Evolutionary conservation across 2,329 filamentous ascomycete genomes (phyloP).

Genomic region (Ophiostoma pallidulum): DNA sequence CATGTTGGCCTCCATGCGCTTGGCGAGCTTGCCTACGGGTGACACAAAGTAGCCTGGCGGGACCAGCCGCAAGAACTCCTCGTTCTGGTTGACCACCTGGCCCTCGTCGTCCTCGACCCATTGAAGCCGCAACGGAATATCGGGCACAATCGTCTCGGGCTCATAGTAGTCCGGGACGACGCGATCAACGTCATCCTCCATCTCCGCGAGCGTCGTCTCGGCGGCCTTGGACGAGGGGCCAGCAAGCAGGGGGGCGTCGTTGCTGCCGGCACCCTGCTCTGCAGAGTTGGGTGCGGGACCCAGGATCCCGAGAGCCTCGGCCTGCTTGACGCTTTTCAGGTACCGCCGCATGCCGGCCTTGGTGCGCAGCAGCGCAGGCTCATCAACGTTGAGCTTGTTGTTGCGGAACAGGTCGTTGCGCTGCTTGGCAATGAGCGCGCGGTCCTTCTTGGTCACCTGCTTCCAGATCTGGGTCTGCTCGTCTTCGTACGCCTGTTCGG

Average conservation of each 20-base stretch:
- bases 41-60: constrained; percentile 66
- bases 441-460: constrained; percentile 94
- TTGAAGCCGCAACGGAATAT: constrained; percentile 65
- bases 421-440: constrained; percentile 77
- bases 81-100: constrained; percentile 76
- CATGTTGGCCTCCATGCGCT: constrained; percentile 83
- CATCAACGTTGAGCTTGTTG: constrained; percentile 74
- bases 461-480: constrained; percentile 99
- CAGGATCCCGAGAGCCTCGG: constrained; percentile 39
- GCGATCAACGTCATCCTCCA: constrained; percentile 76
- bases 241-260: background rate
- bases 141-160: constrained; percentile 72
- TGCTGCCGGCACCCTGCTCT: no score
- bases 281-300: constrained; percentile 22
- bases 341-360: constrained; percentile 87
- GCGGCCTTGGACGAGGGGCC: constrained; percentile 39
- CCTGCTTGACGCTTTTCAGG: constrained; percentile 67
- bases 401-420: constrained; percentile 78
- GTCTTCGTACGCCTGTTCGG: constrained; percentile 73
- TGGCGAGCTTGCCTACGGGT: constrained; percentile 62
- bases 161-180: constrained; percentile 94
- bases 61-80: constrained; percentile 72
- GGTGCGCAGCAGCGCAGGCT: constrained; percentile 74
- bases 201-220: constrained; percentile 72
- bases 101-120: constrained; percentile 90